Evolutionary conservation across 2,329 filamentous ascomycete genomes (phyloP).

Genomic region (Colletotrichum tabaci): DNA sequence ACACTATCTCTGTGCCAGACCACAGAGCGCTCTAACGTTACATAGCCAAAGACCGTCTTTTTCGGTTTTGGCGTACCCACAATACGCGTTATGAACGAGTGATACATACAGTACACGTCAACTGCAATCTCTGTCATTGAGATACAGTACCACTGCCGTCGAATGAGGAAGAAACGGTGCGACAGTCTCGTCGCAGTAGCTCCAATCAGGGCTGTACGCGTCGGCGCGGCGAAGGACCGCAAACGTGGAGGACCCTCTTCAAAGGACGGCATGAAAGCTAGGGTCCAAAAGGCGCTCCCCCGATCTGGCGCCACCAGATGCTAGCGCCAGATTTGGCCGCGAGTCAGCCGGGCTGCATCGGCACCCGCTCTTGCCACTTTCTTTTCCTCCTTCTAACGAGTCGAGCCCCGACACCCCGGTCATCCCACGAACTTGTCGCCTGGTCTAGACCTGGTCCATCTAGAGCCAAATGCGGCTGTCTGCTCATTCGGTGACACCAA

Average conservation of each 20-base stretch:
- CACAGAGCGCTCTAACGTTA: no score
- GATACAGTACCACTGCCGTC: not conserved
- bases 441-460: slow-evolving; percentile 12
- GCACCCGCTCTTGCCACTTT: no score
- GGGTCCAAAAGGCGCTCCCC: no score
- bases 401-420: no score
- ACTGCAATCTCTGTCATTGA: no score
- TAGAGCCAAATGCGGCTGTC: not conserved
- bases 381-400: not conserved
- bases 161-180: not conserved
- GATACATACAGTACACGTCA: no score
- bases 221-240: not conserved
- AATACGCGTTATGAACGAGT: no score
- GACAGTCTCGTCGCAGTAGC: not conserved
- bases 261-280: not conserved
- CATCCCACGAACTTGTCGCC: not conserved
- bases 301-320: no score
- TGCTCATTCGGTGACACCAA: no score
- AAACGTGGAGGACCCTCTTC: not conserved
- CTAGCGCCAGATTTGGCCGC: no score
- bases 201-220: not conserved
- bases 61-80: not conserved
- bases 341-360: no score
- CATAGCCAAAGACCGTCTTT: not conserved
- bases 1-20: not conserved